These are phyloP conservation scores for Solanum clarkiae DNA, from an alignment of 257 asterid species.

Conservation along the genomic window DNA sequence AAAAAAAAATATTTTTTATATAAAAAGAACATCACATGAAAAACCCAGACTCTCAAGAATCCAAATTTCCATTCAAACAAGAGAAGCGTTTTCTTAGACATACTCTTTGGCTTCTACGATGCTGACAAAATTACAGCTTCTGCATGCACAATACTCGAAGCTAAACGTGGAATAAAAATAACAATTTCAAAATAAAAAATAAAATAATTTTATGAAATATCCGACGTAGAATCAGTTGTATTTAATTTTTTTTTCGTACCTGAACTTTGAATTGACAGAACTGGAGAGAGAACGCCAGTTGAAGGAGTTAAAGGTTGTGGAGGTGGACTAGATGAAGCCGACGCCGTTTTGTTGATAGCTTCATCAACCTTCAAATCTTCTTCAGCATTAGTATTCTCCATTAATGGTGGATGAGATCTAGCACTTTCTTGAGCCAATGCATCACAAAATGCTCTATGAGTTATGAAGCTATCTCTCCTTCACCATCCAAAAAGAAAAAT, in stretches of 20 bases:
- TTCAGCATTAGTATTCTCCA: conserved; percentile 7
- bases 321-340: conserved; percentile 52
- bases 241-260: conserved; percentile 18
- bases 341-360: conserved; percentile 1
- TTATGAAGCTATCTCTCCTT: conserved; percentile 86
- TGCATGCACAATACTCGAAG: background rate
- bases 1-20: background rate
- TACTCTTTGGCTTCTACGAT: conserved; percentile 9
- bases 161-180: background rate
- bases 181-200: background rate
- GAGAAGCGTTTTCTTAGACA: conserved; percentile 1
- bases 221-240: background rate
- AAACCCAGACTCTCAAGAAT: background rate
- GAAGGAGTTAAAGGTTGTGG: conserved; percentile 92
- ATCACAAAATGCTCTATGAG: conserved; percentile 90
- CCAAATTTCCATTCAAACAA: background rate
- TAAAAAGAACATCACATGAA: background rate
- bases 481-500: background rate
- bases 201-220: background rate
- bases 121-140: conserved; percentile 11
- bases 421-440: conserved; percentile 81
- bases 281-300: conserved; percentile 69
- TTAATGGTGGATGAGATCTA: conserved; percentile 16
- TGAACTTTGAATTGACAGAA: conserved; percentile 75
- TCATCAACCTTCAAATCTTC: conserved; percentile 15